Conservation (phyloP, 805 yeast species). For the Candida quercuum region DNA sequence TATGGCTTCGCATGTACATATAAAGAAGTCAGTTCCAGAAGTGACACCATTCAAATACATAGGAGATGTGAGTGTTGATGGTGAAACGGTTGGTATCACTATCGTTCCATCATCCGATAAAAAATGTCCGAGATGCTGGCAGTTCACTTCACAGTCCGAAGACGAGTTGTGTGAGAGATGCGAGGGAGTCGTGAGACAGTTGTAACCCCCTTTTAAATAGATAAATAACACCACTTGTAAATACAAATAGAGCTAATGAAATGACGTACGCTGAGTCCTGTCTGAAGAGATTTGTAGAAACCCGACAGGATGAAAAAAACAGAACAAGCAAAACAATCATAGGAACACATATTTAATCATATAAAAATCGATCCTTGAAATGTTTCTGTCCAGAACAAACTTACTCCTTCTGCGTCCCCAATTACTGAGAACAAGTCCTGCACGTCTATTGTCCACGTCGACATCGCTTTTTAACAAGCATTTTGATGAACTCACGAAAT, state of each 20-base stretch:
- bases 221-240: too few species aligned
- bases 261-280: too few species aligned
- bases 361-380: too few species aligned
- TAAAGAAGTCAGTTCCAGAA: conserved; percentile 24
- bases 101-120: conserved; percentile 41
- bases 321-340: too few species aligned
- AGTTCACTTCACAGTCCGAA: conserved; percentile 47
- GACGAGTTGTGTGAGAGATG: conserved; percentile 67
- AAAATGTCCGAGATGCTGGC: conserved; percentile 97
- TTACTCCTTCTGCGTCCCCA: too few species aligned
- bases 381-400: too few species aligned
- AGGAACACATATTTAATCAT: too few species aligned
- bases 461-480: conserved; percentile 3
- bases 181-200: conserved; percentile 32
- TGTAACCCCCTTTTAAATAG: too few species aligned
- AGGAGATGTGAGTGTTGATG: conserved; percentile 26
- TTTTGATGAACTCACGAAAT: conserved; percentile 10
- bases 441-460: conserved; percentile 1
- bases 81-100: conserved; percentile 25
- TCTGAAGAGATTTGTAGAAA: too few species aligned
- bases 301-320: too few species aligned
- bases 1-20: conserved; percentile 55
- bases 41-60: conserved; percentile 22
- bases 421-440: too few species aligned
- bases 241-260: too few species aligned